phyloP scores from a whole-genome alignment of 768 basidiomycete genomes.

The Rhizopogon salebrosus region DNA sequence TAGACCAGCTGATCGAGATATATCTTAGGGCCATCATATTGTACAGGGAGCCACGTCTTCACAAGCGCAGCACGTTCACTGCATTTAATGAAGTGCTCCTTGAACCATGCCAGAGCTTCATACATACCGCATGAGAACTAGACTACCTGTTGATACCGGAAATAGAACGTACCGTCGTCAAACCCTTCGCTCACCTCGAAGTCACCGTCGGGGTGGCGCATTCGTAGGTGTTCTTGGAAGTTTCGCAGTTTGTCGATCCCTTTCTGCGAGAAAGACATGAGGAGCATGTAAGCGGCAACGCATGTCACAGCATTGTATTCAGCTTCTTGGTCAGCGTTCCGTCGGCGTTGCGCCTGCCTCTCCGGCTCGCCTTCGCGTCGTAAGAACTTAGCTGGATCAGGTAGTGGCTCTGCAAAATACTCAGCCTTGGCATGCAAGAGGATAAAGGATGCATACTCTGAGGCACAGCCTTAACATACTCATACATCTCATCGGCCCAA shows the following conservation, averaged over 20 bases:
- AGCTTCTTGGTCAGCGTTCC: slow-evolving; percentile 72
- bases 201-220: slow-evolving; percentile 71
- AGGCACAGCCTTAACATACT: slow-evolving; percentile 78
- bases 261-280: slow-evolving; percentile 90
- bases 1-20: slow-evolving; percentile 91
- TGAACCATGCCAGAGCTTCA: slow-evolving; percentile 83
- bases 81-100: slow-evolving; percentile 89
- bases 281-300: slow-evolving; percentile 84
- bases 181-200: slow-evolving; percentile 77
- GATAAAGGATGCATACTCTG: slow-evolving; percentile 55
- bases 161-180: slow-evolving; percentile 55
- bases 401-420: slow-evolving; percentile 58
- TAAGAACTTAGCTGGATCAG: slow-evolving; percentile 72
- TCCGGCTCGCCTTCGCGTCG: slow-evolving; percentile 70
- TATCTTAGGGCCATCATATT: slow-evolving; percentile 75
- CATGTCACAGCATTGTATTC: slow-evolving; percentile 83
- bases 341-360: slow-evolving; percentile 60
- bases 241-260: slow-evolving; percentile 82
- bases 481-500: slow-evolving; percentile 94
- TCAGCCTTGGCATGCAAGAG: neutral
- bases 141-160: neutral
- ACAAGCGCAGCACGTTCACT: slow-evolving; percentile 86
- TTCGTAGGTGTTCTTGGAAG: slow-evolving; percentile 78
- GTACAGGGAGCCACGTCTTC: slow-evolving; percentile 82
- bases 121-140: slow-evolving; percentile 8